These are phyloP conservation scores for Lentinula boryana DNA, from an alignment of 768 basidiomycete species.

Conservation along the genomic window DNA sequence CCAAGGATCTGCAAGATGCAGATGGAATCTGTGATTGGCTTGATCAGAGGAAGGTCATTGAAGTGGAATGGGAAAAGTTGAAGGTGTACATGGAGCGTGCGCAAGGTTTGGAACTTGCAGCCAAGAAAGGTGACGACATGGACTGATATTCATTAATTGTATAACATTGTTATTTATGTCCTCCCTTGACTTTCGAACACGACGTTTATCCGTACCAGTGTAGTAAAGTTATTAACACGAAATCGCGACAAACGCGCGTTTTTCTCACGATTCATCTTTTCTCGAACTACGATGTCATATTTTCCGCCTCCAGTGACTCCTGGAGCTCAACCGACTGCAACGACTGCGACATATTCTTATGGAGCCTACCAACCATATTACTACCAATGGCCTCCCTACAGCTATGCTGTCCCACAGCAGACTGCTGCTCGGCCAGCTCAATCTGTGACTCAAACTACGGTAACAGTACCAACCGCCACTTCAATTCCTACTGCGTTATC, in stretches of 20 bases:
- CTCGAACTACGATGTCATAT: constrained; percentile 8
- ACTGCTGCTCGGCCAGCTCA: constrained; percentile 17
- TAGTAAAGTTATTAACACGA: no score
- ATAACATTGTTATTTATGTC: no score
- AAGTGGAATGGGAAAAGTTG: constrained; percentile 63
- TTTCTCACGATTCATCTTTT: background rate
- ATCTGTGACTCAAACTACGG: constrained; percentile 22
- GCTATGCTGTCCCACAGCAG: constrained; percentile 41
- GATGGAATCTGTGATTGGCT: constrained; percentile 82
- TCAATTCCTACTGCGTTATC: constrained; percentile 22
- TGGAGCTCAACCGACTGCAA: constrained; percentile 14
- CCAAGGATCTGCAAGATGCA: constrained; percentile 63
- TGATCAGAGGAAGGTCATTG: constrained; percentile 61
- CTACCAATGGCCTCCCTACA: constrained; percentile 67
- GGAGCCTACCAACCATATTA: constrained; percentile 50
- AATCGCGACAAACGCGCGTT: no score
- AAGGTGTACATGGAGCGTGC: constrained; percentile 73
- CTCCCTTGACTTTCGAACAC: no score
- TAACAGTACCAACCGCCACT: constrained; percentile 20
- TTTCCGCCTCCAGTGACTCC: constrained; percentile 6
- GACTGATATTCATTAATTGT: constrained; percentile 10
- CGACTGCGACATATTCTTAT: constrained; percentile 60
- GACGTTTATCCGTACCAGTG: no score
- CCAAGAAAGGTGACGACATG: constrained; percentile 36
- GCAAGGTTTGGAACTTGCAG: constrained; percentile 50